Evolutionary conservation across 2,329 filamentous ascomycete species (phyloP), one percentile per base, ranked within the genome.

Genomic region (Xylaria sp.): DNA sequence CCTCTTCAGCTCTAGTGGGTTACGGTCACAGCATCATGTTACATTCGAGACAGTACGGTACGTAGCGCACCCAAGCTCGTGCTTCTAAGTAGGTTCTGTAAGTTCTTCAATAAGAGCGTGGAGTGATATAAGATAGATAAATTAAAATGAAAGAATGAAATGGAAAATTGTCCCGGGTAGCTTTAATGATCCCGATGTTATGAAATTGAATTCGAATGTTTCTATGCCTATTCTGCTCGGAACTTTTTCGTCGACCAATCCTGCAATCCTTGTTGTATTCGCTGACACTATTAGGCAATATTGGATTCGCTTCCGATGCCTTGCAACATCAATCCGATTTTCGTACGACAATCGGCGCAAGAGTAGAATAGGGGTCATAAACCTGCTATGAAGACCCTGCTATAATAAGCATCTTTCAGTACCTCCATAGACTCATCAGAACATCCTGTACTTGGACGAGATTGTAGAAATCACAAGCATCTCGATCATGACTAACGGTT

Each of bases 381-480:
- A 28, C 13, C 13, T 2, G 4, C 12, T 13, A 25, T 13, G 4
- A 51, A 15, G 50, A 9, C 2, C 12, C 25, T 18, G 3, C 18
- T 20, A 46, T 15, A n/a, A 54, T 28, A 7, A 54, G 6, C 12
- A 9, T 20, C 34, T 23, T 37, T 12, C 10, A 20, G 10, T 2
- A 39, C 13, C 32, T 32, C 5, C 20, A 39, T 8, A 56, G 52
- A 18, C 32, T 44, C 18, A 13, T 4, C 3, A 58, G 4, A 25
- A 13, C 39, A 28, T n/a, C 23, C 9, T 28, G 6, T 6, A 13
- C 39, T 15, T 25, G 39, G 46, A 46, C 9, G 25, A 2, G 12
- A n/a, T 44, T 10, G 9, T 58, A 46, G 28, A 28, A 37, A 58
- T 58, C 39, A n/a, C 39, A 46, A 58, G 56, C 39, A 46, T 46